Evolutionary conservation across 2,329 filamentous ascomycete species (phyloP), one percentile per base, ranked within the genome.

Genomic region (Fusarium sublunatum): DNA sequence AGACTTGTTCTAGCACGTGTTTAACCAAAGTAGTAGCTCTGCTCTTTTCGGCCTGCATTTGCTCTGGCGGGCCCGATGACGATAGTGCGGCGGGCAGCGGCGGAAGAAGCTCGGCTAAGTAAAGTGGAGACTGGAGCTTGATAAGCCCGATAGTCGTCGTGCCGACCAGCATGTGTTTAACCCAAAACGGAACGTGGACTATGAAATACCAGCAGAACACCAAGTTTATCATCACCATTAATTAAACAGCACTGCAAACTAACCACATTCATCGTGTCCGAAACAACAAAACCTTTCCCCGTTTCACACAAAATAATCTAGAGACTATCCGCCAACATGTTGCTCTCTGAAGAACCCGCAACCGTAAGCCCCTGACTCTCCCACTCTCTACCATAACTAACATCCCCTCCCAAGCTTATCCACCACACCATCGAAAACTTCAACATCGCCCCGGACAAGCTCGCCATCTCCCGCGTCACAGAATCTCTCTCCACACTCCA

Each of bases 321-420:
- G 11, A n/a, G 2, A 28, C 5, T 15, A 32, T 4, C 54, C 53
- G 50, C 60, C 80, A 92, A 79, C 65, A 97, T 98, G 91, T 85
- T 97, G 75, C 91, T 98, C 79, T 92, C 96, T 79, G 93, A 97
- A 81, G 91, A 95, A 76, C 94, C 93, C 67, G 91, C 91, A 40
- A 90, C 89, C 40, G 92, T 96, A 86, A 60, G 86, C 43, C 41
- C 29, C n/a, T 24, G 25, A 22, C 6, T 26, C 8, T n/a, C n/a
- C 15, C 51, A 29, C 28, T 36, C 32, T 28, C 31, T 11, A 46
- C 7, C 38, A 42, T 19, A 40, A 43, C 52, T 67, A 46, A 70
- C 52, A 43, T 9, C 22, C 42, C 9, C 19, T 19, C 19, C 19
- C 22, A 24, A 95, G 91, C 90, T 97, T 73, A 96, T 99, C 79